Conservation (phyloP, 768 basidiomycete species). For the Tulasnella sp. region DNA sequence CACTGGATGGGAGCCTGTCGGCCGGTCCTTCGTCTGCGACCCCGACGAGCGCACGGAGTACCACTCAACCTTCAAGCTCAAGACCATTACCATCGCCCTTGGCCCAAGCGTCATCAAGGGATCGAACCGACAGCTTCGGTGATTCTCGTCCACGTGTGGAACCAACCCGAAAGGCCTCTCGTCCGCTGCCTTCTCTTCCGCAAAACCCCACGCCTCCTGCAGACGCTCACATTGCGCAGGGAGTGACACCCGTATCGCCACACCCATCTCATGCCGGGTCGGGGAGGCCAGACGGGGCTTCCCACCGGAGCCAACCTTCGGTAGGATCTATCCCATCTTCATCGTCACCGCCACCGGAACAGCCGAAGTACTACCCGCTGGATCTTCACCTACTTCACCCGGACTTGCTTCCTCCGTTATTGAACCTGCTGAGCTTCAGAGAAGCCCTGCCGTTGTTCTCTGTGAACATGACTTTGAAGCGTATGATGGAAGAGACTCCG, state of each 20-base stretch:
- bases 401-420: constrained; percentile 50
- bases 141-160: background rate
- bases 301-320: background rate
- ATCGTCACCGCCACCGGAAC: background rate
- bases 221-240: background rate
- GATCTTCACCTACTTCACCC: constrained; percentile 54
- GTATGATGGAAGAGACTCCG: constrained; percentile 48
- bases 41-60: background rate
- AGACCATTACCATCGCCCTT: background rate
- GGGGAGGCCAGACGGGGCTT: background rate
- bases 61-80: background rate
- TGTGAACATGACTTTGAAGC: constrained; percentile 54
- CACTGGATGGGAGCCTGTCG: background rate
- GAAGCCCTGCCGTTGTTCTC: constrained; percentile 65
- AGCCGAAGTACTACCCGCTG: constrained; percentile 43
- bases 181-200: background rate
- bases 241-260: background rate
- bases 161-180: background rate
- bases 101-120: background rate
- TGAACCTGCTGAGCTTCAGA: constrained; percentile 64
- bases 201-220: background rate
- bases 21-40: background rate
- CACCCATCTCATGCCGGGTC: constrained; percentile 9
- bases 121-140: background rate
- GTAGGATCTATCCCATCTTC: background rate